Percentiles rank a stretch among this genome's conserved stretches.
Evolutionary conservation across 139 green algal genomes (phyloP).

Genomic region (Medakamo hakoo): DNA sequence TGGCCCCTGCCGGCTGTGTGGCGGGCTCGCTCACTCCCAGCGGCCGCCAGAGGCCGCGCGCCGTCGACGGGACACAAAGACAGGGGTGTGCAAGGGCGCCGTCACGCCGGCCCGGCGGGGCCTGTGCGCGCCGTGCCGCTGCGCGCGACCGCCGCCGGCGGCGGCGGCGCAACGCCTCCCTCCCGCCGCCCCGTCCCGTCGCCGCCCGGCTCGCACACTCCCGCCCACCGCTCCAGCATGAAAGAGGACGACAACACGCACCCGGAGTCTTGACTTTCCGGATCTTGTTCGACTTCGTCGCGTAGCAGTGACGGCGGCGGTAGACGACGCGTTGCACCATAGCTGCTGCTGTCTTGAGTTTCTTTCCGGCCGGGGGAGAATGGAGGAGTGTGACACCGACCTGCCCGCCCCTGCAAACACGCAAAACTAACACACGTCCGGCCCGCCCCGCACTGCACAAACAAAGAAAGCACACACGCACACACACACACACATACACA

Average conservation of each 20-base stretch:
- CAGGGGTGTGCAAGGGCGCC: too few species aligned
- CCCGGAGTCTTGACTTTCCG: conserved; percentile 83
- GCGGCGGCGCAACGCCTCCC: too few species aligned
- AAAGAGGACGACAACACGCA: conserved; percentile 10
- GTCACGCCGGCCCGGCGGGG: too few species aligned
- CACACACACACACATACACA: neutral
- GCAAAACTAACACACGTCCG: neutral
- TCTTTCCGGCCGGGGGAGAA: neutral
- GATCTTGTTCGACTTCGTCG: conserved; percentile 82
- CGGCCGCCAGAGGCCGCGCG: too few species aligned
- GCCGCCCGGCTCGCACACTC: neutral
- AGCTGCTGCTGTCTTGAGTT: conserved; percentile 5
- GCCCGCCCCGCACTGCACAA: neutral
- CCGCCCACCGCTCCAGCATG: neutral
- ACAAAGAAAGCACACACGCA: neutral
- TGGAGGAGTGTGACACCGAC: neutral
- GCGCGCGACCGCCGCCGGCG: too few species aligned
- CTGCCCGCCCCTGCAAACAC: too few species aligned
- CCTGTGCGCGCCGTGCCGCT: too few species aligned
- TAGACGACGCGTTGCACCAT: conserved; percentile 78
- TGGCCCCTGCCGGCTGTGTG: too few species aligned
- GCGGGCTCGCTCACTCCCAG: too few species aligned
- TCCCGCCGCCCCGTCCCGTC: too few species aligned
- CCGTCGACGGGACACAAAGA: too few species aligned
- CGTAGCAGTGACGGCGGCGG: conserved; percentile 74